These are phyloP conservation scores for Tolypocladium paradoxum DNA, from an alignment of 2,329 filamentous ascomycete species.

Conservation along the genomic window DNA sequence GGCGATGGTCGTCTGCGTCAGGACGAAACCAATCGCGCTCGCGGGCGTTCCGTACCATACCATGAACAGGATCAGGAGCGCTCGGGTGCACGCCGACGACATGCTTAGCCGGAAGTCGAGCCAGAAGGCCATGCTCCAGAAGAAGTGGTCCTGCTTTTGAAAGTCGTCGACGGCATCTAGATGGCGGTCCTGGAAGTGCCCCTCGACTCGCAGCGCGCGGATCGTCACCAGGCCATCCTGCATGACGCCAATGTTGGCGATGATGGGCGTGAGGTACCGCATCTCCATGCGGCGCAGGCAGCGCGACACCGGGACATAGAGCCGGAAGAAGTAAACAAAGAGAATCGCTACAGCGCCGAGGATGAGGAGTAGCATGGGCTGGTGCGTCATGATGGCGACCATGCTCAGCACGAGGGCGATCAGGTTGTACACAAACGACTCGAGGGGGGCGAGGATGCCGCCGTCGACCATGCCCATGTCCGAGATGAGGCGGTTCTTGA, in stretches of 20 bases:
- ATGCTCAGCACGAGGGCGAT: constrained; percentile 66
- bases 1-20: constrained; percentile 40
- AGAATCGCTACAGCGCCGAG: constrained; percentile 54
- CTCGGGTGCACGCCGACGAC: constrained; percentile 58
- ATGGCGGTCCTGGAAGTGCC: constrained; percentile 69
- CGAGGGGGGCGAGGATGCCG: constrained; percentile 66
- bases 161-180: constrained; percentile 77
- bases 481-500: constrained; percentile 87
- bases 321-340: constrained; percentile 65
- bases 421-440: constrained; percentile 56
- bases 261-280: constrained; percentile 77
- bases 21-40: constrained; percentile 73
- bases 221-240: constrained; percentile 81
- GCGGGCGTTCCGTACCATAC: constrained; percentile 64
- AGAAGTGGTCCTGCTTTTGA: constrained; percentile 93
- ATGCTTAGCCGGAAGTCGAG: constrained; percentile 61
- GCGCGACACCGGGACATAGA: constrained; percentile 74
- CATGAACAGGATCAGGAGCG: constrained; percentile 62
- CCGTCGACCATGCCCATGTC: constrained; percentile 87
- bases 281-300: constrained; percentile 77
- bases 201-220: constrained; percentile 68
- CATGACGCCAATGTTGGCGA: constrained; percentile 86
- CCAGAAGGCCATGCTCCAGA: constrained; percentile 83
- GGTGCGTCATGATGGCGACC: constrained; percentile 67
- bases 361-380: constrained; percentile 65